phyloP scores from a whole-genome alignment of 192 early-diverging fungal species.

The Coemansia sp. region DNA sequence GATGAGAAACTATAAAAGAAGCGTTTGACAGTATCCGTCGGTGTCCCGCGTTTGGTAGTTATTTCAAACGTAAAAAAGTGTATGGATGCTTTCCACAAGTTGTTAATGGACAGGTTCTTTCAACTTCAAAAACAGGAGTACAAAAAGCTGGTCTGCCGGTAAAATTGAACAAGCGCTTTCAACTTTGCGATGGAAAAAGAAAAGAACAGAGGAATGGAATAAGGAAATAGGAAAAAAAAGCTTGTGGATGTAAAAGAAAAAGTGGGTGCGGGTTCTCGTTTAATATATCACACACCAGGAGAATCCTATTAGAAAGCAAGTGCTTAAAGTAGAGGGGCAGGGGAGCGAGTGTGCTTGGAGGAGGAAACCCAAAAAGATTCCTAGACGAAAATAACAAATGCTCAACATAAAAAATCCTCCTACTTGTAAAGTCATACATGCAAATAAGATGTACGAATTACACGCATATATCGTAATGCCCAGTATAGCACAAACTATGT shows the following conservation, averaged over 20 bases:
- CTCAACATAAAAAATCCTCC: neutral
- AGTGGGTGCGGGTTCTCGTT: conserved; percentile 1
- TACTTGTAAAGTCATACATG: neutral
- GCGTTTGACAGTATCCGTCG: too few species aligned
- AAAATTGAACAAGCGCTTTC: neutral
- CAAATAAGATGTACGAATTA: neutral
- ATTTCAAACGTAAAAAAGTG: too few species aligned
- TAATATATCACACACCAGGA: conserved; percentile 7
- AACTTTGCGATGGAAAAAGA: neutral
- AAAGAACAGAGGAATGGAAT: neutral
- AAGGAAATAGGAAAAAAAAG: neutral
- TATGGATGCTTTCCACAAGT: too few species aligned
- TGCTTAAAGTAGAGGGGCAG: conserved; percentile 1
- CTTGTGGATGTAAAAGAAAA: neutral
- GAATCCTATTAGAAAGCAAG: neutral
- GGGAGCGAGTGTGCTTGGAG: too few species aligned
- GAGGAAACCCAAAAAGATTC: conserved; percentile 6
- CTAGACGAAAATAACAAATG: conserved; percentile 3
- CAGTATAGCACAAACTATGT: neutral
- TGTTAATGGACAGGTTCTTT: too few species aligned
- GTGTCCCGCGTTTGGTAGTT: too few species aligned
- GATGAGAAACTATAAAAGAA: too few species aligned
- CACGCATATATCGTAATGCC: neutral
- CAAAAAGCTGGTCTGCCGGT: too few species aligned
- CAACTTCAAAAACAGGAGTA: too few species aligned